Evolutionary conservation across 1,139 yeast species (phyloP).

Genomic region (Pichia sp.): DNA sequence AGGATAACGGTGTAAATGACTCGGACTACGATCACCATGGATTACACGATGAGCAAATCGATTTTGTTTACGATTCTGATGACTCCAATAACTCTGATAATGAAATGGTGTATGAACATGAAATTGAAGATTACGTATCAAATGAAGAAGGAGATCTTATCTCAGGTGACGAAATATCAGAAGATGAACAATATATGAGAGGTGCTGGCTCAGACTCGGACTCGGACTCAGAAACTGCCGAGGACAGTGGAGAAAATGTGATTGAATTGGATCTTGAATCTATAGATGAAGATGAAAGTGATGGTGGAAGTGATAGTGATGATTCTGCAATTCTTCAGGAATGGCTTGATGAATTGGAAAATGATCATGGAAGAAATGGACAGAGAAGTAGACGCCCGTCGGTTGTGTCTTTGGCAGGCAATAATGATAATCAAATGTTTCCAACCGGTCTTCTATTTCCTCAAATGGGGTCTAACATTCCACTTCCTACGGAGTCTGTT

Average conservation of each 20-base stretch:
- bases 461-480: conserved; percentile 9
- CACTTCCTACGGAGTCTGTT: conserved; percentile 15
- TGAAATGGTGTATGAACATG: conserved; percentile 28
- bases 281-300: conserved; percentile 15
- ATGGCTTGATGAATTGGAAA: conserved; percentile 27
- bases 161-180: conserved; percentile 9
- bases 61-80: conserved; percentile 16
- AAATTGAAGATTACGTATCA: conserved; percentile 14
- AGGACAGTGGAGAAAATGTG: conserved; percentile 47
- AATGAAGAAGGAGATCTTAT: conserved; percentile 13
- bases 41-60: conserved; percentile 10
- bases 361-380: conserved; percentile 20
- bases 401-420: not conserved
- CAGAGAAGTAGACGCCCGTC: conserved; percentile 24
- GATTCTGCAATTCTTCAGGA: conserved; percentile 19
- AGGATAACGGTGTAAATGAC: conserved; percentile 57
- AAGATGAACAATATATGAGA: conserved; percentile 21
- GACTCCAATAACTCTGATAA: conserved; percentile 9
- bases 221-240: conserved; percentile 49
- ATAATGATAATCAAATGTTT: not conserved
- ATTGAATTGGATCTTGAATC: conserved; percentile 37
- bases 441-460: conserved; percentile 10
- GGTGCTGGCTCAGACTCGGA: conserved; percentile 37
- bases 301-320: conserved; percentile 22
- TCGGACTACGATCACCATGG: conserved; percentile 9